Conservation (phyloP, 139 green algal genomes). For the Chlorella sp. region DNA sequence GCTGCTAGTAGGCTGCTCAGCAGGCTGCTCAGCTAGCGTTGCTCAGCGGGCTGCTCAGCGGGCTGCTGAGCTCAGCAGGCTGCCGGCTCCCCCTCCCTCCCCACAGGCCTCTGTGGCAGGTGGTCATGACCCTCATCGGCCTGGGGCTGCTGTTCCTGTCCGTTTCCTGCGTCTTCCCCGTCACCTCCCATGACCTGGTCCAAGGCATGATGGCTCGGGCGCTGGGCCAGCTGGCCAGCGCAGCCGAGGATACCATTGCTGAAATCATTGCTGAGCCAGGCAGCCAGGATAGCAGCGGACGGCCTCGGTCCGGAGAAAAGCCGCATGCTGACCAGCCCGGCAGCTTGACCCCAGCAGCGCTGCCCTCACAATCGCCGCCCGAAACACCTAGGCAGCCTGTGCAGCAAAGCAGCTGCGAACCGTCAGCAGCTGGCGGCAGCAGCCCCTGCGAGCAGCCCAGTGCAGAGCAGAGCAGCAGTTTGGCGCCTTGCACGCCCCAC, state of each 20-base stretch:
- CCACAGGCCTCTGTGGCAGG: constrained; percentile 4
- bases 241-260: background rate
- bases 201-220: background rate
- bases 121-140: background rate
- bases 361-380: no score
- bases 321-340: no score
- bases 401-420: background rate
- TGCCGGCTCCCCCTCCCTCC: background rate
- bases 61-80: no score
- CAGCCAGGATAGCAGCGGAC: background rate
- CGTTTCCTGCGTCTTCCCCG: background rate
- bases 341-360: background rate
- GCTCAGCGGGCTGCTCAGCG: no score
- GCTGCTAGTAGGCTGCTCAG: no score
- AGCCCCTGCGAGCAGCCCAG: no score
- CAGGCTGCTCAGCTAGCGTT: no score
- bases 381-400: no score
- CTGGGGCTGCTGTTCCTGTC: background rate
- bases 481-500: no score
- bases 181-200: background rate
- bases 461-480: no score
- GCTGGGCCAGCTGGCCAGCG: background rate
- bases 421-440: no score
- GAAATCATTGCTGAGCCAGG: background rate
- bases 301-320: background rate